Base-by-base conservation (phyloP, 805 yeast species). In the Zygotorulaspora danielsina region DNA sequence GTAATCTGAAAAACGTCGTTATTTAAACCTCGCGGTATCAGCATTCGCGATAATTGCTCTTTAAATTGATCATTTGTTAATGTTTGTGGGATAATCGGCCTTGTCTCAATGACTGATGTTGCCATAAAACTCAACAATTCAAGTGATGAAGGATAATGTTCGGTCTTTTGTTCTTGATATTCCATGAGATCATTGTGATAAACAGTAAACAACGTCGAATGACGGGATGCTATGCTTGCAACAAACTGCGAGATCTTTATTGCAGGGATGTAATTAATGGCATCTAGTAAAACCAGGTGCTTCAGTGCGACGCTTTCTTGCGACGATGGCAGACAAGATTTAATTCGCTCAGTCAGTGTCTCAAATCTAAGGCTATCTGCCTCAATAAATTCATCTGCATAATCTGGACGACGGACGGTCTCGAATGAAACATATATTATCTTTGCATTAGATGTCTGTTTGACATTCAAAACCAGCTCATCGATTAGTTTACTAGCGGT, bases 391-490 rank as follows among this genome's bases (percentile, higher is more conserved):
- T 64, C 61, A 3, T 67, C 59, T 1, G 73, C 76, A 56, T 66
- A 78, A 2, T 36, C 19, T 2, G 90, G 89, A 20, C 55, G 59
- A 28, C 66, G 65, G 0, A 70, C 47, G 0, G 93, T 80, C 54
- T 86, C 95, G 57, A 73, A 88, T 1, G 90, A 79, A 12, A 87
- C 61, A 48, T 68, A 83, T 2, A 78, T 55, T 5, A 79, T 63
- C 3, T 64, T 65, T 3, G 62, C 56, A 9, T 51, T 54, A 4
- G 42, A 53, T 11, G 29, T 21, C 15, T 38, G 32, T 9, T 64
- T 60, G 26, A 54, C 51, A 48, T 72, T 67, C 46, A 69, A 59
- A 2, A 71, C 60, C 34, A 88, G 69, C 55, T 87, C 96, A 19
- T 64, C 55, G 1, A 84, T 53, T 9, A 89, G 59, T 32, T 66